Conservation (phyloP, 2,329 filamentous ascomycete species). For the Aphanoascus verrucosus region DNA sequence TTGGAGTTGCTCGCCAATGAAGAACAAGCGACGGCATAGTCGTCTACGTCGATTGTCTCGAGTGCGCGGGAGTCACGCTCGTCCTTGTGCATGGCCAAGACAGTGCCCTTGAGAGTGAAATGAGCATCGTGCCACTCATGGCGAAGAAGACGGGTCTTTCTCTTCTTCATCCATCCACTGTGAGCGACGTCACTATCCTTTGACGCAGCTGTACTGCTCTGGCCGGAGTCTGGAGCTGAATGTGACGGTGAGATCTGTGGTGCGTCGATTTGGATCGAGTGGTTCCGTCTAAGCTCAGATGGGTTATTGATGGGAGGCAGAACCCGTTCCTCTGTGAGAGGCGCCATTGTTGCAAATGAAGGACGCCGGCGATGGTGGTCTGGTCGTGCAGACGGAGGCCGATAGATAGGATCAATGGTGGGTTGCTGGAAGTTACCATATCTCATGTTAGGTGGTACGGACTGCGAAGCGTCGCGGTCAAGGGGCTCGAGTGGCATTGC, state of each 20-base stretch:
- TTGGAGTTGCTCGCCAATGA: conserved; percentile 63
- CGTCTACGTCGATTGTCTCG: conserved; percentile 31
- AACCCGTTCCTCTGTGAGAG: conserved; percentile 21
- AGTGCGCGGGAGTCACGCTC: conserved; percentile 23
- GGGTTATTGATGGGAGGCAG: conserved; percentile 26
- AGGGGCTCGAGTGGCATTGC: conserved; percentile 60
- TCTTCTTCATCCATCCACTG: conserved; percentile 87
- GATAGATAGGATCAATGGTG: conserved; percentile 35
- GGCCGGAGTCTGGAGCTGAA: background rate
- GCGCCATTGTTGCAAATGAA: conserved; percentile 21
- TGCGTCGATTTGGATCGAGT: background rate
- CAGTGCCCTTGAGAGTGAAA: conserved; percentile 70
- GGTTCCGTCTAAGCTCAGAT: conserved; percentile 20
- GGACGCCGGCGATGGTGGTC: conserved; percentile 27
- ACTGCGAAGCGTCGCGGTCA: conserved; percentile 70
- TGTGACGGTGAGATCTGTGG: background rate
- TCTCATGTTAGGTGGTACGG: conserved; percentile 87
- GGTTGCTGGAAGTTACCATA: conserved; percentile 45
- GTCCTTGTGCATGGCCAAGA: conserved; percentile 39
- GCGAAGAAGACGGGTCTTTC: conserved; percentile 75
- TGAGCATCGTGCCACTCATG: conserved; percentile 92
- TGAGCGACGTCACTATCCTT: conserved; percentile 48
- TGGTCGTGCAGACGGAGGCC: conserved; percentile 34
- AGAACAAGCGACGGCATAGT: conserved; percentile 30
- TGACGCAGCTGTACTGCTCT: conserved; percentile 21